Evolutionary conservation across 768 basidiomycete species (phyloP).

Genomic region (Epithele typhae): DNA sequence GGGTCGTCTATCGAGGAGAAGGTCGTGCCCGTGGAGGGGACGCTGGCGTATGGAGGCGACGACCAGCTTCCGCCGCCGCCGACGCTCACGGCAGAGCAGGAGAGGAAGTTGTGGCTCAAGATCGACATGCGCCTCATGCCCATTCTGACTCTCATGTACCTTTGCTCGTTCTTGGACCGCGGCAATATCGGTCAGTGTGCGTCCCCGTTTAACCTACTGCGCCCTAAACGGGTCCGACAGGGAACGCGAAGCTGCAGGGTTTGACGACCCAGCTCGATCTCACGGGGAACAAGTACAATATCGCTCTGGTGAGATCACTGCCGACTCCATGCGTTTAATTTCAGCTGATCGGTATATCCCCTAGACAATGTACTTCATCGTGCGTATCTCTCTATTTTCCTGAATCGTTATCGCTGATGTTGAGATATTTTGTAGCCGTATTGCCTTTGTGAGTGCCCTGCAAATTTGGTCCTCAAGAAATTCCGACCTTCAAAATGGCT

Average conservation of each 20-base stretch:
- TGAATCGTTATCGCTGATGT: no score
- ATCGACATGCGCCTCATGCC: constrained; percentile 28
- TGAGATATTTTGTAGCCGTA: constrained; percentile 50
- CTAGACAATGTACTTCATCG: constrained; percentile 73
- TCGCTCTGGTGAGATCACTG: constrained; percentile 51
- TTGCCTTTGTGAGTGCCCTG: constrained; percentile 64
- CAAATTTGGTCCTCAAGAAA: constrained; percentile 61
- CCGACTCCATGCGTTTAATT: neutral
- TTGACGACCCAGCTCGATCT: constrained; percentile 51
- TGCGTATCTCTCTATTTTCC: no score
- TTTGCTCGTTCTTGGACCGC: constrained; percentile 27
- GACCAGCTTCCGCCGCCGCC: constrained; percentile 42
- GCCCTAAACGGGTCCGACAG: constrained; percentile 20
- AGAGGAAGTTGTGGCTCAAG: constrained; percentile 33
- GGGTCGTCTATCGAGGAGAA: no score
- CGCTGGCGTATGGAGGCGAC: constrained; percentile 38
- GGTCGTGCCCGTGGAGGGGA: neutral
- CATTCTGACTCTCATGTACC: constrained; percentile 27
- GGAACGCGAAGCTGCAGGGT: constrained; percentile 36
- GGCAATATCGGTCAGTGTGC: constrained; percentile 15
- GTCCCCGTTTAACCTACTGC: constrained; percentile 5
- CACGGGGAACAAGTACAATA: constrained; percentile 57
- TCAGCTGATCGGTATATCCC: neutral
- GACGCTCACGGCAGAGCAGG: constrained; percentile 42
- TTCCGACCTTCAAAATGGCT: constrained; percentile 70